Evolutionary conservation across 306 rosid genomes (phyloP).

Genomic region (Dalbergia oliveri): DNA sequence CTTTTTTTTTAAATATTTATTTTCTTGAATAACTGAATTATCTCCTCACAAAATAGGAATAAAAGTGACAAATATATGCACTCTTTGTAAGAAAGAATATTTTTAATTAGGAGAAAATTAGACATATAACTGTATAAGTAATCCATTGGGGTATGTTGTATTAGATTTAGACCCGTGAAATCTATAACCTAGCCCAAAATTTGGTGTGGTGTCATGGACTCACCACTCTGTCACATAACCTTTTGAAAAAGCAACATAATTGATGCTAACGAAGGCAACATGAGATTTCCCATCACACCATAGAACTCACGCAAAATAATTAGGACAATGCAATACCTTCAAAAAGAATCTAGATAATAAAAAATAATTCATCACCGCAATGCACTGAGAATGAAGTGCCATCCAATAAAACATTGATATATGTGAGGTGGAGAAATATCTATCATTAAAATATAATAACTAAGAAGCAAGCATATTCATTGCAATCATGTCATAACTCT

Average conservation of each 20-base stretch:
- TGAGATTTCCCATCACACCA: slow-evolving; percentile 21
- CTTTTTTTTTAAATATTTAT: not conserved
- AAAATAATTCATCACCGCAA: not conserved
- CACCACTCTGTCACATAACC: not conserved
- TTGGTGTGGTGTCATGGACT: slow-evolving; percentile 2
- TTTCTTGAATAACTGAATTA: not conserved
- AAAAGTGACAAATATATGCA: not conserved
- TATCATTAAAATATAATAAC: slow-evolving; percentile 5
- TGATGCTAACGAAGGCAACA: slow-evolving; percentile 18
- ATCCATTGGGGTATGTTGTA: too few species aligned
- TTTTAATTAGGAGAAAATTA: not conserved
- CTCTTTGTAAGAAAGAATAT: not conserved
- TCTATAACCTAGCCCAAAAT: not conserved
- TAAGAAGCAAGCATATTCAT: not conserved
- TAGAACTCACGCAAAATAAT: not conserved
- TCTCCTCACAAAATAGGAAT: not conserved
- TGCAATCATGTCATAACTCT: not conserved
- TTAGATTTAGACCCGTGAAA: not conserved
- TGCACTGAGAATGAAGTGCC: slow-evolving; percentile 43
- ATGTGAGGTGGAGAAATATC: not conserved
- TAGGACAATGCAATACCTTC: not conserved
- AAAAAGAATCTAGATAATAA: slow-evolving; percentile 8
- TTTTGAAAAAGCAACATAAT: not conserved
- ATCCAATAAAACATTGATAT: slow-evolving; percentile 7
- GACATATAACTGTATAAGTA: too few species aligned